Percentiles rank a stretch among this genome's conserved stretches.
phyloP scores from a whole-genome alignment of 2,329 filamentous ascomycete species.

The Curvularia spicifera region DNA sequence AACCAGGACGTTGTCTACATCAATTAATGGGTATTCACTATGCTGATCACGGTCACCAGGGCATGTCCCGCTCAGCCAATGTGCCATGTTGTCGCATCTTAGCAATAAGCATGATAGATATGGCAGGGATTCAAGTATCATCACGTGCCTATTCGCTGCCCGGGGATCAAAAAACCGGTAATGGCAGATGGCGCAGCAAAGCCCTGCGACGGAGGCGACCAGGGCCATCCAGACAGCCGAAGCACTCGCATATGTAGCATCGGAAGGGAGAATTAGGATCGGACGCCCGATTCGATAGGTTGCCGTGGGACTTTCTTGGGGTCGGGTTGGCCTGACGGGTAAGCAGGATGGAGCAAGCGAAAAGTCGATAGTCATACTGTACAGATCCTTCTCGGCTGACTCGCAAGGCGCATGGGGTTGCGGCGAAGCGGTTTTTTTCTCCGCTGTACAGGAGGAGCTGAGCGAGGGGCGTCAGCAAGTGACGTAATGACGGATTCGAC shows the following conservation, averaged over 20 bases:
- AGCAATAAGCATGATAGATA: neutral
- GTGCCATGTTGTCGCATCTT: neutral
- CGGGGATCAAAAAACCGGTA: neutral
- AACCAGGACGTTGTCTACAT: too few species aligned
- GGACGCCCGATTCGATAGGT: too few species aligned
- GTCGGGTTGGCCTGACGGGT: too few species aligned
- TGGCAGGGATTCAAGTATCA: neutral
- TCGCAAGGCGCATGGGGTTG: neutral
- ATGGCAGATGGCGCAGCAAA: neutral
- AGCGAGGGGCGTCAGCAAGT: slow-evolving; percentile 8
- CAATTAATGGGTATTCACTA: neutral
- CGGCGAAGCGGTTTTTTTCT: neutral
- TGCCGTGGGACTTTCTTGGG: too few species aligned
- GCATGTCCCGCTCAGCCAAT: too few species aligned
- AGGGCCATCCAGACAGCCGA: neutral
- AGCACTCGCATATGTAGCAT: slow-evolving; percentile 2
- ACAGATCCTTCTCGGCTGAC: too few species aligned
- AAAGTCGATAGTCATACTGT: neutral
- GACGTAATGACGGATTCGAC: slow-evolving; percentile 2
- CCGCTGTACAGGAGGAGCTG: neutral
- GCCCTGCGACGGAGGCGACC: too few species aligned
- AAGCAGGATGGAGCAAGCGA: too few species aligned
- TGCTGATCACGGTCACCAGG: neutral
- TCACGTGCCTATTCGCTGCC: neutral
- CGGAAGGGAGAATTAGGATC: neutral